phyloP scores from a whole-genome alignment of 495 filamentous ascomycete genomes.

The Hypoxylon perforatum region DNA sequence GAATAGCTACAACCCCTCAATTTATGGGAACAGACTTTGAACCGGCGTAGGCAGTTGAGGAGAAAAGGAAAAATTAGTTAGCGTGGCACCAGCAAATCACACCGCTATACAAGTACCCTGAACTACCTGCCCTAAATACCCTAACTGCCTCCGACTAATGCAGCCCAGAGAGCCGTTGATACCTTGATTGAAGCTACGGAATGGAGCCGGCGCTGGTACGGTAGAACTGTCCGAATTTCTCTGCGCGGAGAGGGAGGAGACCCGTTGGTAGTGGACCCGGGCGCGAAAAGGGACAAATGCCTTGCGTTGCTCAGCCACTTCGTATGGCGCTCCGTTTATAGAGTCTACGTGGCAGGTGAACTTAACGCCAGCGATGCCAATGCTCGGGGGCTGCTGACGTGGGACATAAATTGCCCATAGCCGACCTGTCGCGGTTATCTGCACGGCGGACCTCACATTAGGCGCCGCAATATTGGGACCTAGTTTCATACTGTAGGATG shows the following conservation, averaged over 20 bases:
- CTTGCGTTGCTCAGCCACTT: slow-evolving; percentile 6
- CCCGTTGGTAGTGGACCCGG: slow-evolving; percentile 11
- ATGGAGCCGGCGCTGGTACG: slow-evolving; percentile 27
- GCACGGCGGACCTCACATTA: slow-evolving; percentile 6
- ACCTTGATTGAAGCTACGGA: slow-evolving; percentile 25
- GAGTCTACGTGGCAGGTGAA: slow-evolving; percentile 30
- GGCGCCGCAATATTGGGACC: background rate
- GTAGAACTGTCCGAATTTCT: slow-evolving; percentile 19
- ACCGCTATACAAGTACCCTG: no score
- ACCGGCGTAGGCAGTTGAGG: slow-evolving; percentile 27
- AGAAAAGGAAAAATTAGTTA: slow-evolving; percentile 12
- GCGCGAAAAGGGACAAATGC: background rate
- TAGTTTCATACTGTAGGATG: slow-evolving; percentile 7
- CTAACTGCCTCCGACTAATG: slow-evolving; percentile 14
- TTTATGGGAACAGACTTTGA: slow-evolving; percentile 37
- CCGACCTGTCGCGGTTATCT: slow-evolving; percentile 10
- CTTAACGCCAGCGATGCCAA: slow-evolving; percentile 8
- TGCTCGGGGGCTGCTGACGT: slow-evolving; percentile 16
- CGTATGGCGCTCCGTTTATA: background rate
- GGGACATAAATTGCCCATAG: slow-evolving; percentile 1
- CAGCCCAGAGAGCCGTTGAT: slow-evolving; percentile 20
- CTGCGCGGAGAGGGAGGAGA: slow-evolving; percentile 10
- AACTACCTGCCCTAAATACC: no score
- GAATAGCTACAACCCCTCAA: slow-evolving; percentile 26
- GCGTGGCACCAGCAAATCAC: slow-evolving; percentile 39